These are phyloP conservation scores for Scutellaria minor DNA, from an alignment of 257 asterid species.

Conservation along the genomic window DNA sequence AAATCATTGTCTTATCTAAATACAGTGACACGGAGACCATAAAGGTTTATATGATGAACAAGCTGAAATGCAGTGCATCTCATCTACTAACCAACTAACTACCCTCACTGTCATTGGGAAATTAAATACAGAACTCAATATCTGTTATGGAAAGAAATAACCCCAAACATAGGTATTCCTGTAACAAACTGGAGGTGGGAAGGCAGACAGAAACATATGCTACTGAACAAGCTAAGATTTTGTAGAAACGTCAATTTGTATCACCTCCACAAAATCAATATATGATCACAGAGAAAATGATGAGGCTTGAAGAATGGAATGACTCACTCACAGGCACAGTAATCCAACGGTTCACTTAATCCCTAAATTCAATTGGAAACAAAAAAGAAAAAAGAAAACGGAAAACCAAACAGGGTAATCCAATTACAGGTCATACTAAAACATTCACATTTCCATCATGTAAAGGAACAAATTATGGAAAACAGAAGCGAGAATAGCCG, in stretches of 20 bases:
- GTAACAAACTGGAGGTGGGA: constrained; percentile 23
- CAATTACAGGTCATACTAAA: constrained; percentile 20
- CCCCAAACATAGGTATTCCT: constrained; percentile 10
- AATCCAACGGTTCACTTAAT: constrained; percentile 22
- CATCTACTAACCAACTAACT: constrained; percentile 16
- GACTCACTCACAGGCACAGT: constrained; percentile 21
- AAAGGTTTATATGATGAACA: constrained; percentile 23
- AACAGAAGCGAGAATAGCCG: neutral
- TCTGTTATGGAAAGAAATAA: constrained; percentile 2
- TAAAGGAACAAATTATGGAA: constrained; percentile 11
- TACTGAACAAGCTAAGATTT: neutral
- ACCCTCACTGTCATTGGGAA: constrained; percentile 10
- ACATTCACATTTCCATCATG: constrained; percentile 28
- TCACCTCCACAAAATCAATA: constrained; percentile 8
- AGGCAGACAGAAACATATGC: neutral
- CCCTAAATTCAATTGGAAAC: constrained; percentile 31
- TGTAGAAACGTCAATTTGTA: constrained; percentile 8
- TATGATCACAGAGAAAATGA: constrained; percentile 22
- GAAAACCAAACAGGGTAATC: neutral
- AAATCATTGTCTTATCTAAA: constrained; percentile 17
- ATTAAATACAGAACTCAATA: neutral
- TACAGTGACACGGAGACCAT: neutral
- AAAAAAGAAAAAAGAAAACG: neutral
- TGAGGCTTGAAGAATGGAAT: constrained; percentile 22
- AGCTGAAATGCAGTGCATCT: constrained; percentile 6